These are phyloP conservation scores for Epichloe uncinata DNA, from an alignment of 2,329 filamentous ascomycete genomes.

Conservation along the genomic window DNA sequence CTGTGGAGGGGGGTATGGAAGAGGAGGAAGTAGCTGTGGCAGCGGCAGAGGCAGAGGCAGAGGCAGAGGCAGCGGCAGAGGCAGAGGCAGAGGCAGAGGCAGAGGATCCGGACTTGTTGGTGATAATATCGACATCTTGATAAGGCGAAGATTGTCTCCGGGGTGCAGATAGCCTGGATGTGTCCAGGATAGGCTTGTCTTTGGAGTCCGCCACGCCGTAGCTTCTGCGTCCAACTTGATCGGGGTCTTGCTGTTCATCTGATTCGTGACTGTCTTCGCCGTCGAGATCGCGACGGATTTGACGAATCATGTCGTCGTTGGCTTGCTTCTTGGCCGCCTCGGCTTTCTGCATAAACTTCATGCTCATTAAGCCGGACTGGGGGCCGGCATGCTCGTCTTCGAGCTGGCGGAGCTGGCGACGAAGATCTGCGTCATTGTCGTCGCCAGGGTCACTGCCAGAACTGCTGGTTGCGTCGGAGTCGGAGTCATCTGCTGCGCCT, in stretches of 20 bases:
- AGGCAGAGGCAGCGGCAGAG: too few species aligned
- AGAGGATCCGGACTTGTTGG: conserved; percentile 9
- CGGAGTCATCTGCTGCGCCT: conserved; percentile 29
- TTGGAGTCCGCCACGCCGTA: conserved; percentile 38
- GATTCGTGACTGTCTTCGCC: conserved; percentile 39
- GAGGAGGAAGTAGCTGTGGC: conserved; percentile 8
- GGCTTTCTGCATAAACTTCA: conserved; percentile 92
- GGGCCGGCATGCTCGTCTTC: conserved; percentile 36
- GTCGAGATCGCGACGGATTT: conserved; percentile 60
- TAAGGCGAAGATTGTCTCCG: conserved; percentile 17
- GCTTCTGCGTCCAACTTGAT: conserved; percentile 53
- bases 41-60: neutral
- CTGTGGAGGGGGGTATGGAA: conserved; percentile 14
- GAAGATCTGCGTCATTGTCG: conserved; percentile 32
- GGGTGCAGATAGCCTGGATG: conserved; percentile 13
- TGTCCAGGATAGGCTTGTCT: conserved; percentile 16
- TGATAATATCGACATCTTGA: conserved; percentile 17
- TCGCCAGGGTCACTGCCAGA: conserved; percentile 37
- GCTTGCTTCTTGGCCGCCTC: conserved; percentile 64
- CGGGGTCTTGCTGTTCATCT: conserved; percentile 30
- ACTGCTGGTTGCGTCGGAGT: conserved; percentile 41
- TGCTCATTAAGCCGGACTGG: conserved; percentile 57
- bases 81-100: too few species aligned
- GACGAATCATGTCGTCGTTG: conserved; percentile 64
- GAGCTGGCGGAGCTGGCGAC: conserved; percentile 30